Percentiles rank a stretch among this genome's conserved stretches.
phyloP scores from a whole-genome alignment of 371 early-diverging fungal genomes.

The Circinella minor region DNA sequence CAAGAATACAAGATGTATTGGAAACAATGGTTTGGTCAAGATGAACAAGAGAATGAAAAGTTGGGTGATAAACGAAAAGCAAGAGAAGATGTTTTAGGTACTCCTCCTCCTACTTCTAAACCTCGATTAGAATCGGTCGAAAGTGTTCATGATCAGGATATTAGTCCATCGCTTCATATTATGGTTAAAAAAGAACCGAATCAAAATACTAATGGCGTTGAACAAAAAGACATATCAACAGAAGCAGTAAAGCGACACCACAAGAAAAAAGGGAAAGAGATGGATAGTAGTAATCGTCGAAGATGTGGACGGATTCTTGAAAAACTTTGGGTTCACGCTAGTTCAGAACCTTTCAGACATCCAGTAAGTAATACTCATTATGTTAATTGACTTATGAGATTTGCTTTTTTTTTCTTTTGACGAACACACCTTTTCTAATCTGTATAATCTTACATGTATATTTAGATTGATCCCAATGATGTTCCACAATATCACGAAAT shows the following conservation, averaged over 20 bases:
- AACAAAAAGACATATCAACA: background rate
- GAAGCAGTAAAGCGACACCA: background rate
- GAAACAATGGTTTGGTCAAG: constrained; percentile 44
- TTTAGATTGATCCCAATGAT: constrained; percentile 78
- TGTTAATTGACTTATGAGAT: no score
- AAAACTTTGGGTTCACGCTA: constrained; percentile 39
- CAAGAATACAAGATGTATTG: constrained; percentile 64
- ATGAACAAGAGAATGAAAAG: constrained; percentile 53
- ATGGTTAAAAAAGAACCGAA: no score
- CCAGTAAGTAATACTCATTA: constrained; percentile 25
- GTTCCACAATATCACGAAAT: constrained; percentile 90
- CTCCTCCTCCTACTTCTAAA: background rate
- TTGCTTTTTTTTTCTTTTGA: no score
- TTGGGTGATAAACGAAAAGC: constrained; percentile 37
- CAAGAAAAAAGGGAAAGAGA: constrained; percentile 7
- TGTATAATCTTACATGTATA: no score
- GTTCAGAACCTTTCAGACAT: constrained; percentile 39
- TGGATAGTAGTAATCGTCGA: constrained; percentile 34
- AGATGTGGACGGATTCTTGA: constrained; percentile 39
- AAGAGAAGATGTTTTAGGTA: background rate
- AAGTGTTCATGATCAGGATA: background rate
- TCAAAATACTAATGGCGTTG: no score
- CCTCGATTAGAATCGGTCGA: constrained; percentile 1
- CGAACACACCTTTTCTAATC: no score
- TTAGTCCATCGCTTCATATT: no score